Conservation (phyloP, 2,329 filamentous ascomycete genomes). For the Cladosporium oxysporum region DNA sequence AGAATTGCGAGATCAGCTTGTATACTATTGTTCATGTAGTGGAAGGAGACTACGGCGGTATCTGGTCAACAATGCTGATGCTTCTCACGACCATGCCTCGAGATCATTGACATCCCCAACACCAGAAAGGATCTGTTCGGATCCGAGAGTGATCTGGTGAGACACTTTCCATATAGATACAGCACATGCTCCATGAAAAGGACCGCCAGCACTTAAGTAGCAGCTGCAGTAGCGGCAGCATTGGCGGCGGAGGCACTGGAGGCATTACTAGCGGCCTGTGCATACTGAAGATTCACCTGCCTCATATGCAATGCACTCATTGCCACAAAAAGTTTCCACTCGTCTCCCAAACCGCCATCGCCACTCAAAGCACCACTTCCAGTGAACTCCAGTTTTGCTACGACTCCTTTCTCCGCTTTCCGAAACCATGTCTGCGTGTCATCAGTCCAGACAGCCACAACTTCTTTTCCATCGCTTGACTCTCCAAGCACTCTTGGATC, state of each 20-base stretch:
- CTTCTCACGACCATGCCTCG: too few species aligned
- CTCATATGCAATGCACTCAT: slow-evolving; percentile 22
- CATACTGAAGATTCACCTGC: slow-evolving; percentile 2
- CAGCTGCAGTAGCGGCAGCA: background rate
- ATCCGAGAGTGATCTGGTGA: background rate
- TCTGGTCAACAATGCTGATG: too few species aligned
- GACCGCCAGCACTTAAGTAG: background rate
- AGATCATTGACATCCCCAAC: background rate
- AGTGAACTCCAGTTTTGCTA: slow-evolving; percentile 25
- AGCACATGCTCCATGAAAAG: too few species aligned
- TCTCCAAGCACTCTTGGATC: background rate
- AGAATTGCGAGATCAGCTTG: too few species aligned
- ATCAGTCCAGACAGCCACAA: slow-evolving; percentile 26
- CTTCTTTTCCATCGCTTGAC: slow-evolving; percentile 27
- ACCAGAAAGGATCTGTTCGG: background rate
- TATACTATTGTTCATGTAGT: too few species aligned
- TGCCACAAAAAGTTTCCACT: slow-evolving; percentile 24
- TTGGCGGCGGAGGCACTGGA: background rate
- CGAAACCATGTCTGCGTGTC: slow-evolving; percentile 20
- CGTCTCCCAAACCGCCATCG: slow-evolving; percentile 21
- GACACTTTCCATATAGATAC: background rate
- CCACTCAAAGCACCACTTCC: slow-evolving; percentile 21
- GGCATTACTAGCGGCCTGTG: background rate
- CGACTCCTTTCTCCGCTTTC: slow-evolving; percentile 22
- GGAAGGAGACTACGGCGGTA: too few species aligned